Evolutionary conservation across 2,329 filamentous ascomycete genomes (phyloP).

Genomic region (Aspergillus nomiae): DNA sequence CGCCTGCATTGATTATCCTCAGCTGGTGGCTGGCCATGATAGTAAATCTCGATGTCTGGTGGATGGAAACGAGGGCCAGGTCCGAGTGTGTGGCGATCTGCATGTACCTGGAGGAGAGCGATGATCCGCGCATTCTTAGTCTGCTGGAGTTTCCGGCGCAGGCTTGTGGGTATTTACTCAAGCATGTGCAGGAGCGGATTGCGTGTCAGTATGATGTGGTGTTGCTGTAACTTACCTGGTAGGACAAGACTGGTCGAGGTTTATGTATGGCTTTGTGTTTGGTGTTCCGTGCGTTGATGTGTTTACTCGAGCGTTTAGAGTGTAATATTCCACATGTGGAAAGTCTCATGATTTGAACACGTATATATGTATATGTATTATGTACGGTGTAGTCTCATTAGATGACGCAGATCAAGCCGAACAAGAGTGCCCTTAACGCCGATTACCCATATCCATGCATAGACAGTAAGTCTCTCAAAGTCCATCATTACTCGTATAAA

Average conservation of each 20-base stretch:
- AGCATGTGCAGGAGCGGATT: slow-evolving; percentile 24
- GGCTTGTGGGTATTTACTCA: slow-evolving; percentile 34
- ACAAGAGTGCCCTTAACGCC: background rate
- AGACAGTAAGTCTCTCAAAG: background rate
- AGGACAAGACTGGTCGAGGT: too few species aligned
- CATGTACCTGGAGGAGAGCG: slow-evolving; percentile 36
- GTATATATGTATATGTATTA: slow-evolving; percentile 2
- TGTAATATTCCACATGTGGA: background rate
- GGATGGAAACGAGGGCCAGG: slow-evolving; percentile 32
- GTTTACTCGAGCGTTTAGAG: background rate
- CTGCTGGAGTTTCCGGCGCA: slow-evolving; percentile 37
- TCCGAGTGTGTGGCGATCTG: slow-evolving; percentile 42
- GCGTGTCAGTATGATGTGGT: background rate
- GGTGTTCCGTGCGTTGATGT: background rate
- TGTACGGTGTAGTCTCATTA: background rate
- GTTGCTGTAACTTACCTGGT: background rate
- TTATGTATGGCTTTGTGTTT: background rate
- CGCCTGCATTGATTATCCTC: slow-evolving; percentile 36
- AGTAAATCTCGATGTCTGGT: slow-evolving; percentile 27
- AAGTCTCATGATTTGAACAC: background rate
- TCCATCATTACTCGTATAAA: background rate
- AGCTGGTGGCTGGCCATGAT: slow-evolving; percentile 38
- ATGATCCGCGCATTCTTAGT: slow-evolving; percentile 29
- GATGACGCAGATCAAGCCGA: background rate
- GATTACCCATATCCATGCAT: slow-evolving; percentile 4